Evolutionary conservation across 2,329 filamentous ascomycete genomes (phyloP), one percentile per base, ranked within the genome.

Genomic region (Elsinoe arachidis): DNA sequence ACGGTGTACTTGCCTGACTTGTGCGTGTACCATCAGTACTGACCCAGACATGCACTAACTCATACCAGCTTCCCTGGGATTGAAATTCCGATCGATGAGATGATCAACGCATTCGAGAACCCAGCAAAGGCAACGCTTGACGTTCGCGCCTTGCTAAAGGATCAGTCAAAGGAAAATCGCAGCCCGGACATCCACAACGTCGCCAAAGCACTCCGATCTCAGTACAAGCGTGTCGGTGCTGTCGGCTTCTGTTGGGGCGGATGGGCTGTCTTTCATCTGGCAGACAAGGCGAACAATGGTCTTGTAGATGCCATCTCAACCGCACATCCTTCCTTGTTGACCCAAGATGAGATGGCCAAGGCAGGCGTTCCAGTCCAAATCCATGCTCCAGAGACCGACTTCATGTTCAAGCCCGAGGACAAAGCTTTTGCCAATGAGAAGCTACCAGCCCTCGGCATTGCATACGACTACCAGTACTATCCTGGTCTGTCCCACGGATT

Each of bases 181-280:
- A 35, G 55, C 17, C 72, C 73, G 2, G 71, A 75, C 55, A 72
- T 79, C 33, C 63, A 73, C 33, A 66, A 61, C 2, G 72, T 65
- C 30, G 74, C 74, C 2, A 61, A 63, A 34, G 68, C 67, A 0
- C 66, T 78, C 47, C 65, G 69, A 2, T 47, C 58, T 9, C 63
- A 67, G 55, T 67, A 73, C 61, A 61, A 62, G 4, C 71, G 67
- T 35, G 59, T 78, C 10, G 77, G 67, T 2, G 76, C 74, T 0
- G 66, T 78, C 2, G 78, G 78, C 1, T 80, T 71, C 62, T 80
- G 78, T 66, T 80, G 72, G 55, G 78, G 78, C 12, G 77, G 76
- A 5, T 80, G 78, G 79, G 78, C 74, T 0, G 69, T 68, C 2
- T 74, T 79, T 57, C 72, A 73, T 1, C 72, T 81, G 0, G 78